Evolutionary conservation across 2,329 filamentous ascomycete genomes (phyloP).

Genomic region (Ramularia collo-cygni): DNA sequence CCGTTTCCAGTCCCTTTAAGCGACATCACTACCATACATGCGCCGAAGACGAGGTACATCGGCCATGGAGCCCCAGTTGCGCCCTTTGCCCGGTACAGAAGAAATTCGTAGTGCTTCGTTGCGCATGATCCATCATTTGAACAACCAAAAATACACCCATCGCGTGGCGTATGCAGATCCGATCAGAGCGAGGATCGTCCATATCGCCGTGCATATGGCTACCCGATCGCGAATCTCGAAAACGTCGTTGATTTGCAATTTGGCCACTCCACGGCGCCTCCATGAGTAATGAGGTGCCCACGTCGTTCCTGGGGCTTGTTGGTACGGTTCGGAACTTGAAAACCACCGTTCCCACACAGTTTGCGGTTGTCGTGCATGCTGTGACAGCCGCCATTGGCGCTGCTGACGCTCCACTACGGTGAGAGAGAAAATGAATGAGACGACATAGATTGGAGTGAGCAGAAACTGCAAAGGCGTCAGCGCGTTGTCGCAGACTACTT

Average conservation of each 20-base stretch:
- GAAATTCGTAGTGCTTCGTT: neutral
- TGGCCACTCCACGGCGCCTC: conserved; percentile 51
- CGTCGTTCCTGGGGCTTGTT: conserved; percentile 32
- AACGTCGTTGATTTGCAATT: conserved; percentile 56
- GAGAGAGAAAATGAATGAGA: conserved; percentile 60
- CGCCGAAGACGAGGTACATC: no score
- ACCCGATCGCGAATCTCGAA: conserved; percentile 53
- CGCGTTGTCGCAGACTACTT: conserved; percentile 2
- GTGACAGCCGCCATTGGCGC: conserved; percentile 41
- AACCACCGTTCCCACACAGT: conserved; percentile 31
- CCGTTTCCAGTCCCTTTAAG: no score
- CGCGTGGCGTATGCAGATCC: conserved; percentile 16
- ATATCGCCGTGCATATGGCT: conserved; percentile 43
- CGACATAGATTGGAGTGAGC: conserved; percentile 57
- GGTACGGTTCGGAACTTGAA: conserved; percentile 40
- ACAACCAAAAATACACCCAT: conserved; percentile 18
- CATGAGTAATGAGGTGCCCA: conserved; percentile 15
- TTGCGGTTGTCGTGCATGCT: conserved; percentile 28
- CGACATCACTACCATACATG: no score
- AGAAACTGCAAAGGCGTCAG: conserved; percentile 31
- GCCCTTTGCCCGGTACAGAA: no score
- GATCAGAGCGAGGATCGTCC: conserved; percentile 22
- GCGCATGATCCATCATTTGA: conserved; percentile 1
- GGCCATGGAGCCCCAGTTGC: no score
- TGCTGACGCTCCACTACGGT: conserved; percentile 55